Conservation (phyloP, 2,329 filamentous ascomycete species). For the Orbilia oligospora region DNA sequence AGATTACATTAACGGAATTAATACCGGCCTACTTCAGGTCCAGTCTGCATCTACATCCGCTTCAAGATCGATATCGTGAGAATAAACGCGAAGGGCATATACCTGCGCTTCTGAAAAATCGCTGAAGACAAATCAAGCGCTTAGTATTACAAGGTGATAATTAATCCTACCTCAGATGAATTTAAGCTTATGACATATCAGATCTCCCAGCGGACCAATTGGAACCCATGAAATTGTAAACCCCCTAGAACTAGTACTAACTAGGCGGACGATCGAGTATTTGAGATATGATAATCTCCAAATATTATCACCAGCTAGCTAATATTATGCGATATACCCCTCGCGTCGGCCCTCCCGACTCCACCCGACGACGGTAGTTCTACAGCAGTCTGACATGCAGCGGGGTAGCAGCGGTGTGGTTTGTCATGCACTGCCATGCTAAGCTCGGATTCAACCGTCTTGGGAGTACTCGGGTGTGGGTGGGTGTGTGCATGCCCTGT, state of each 20-base stretch:
- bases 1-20: not conserved
- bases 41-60: not conserved
- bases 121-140: not conserved
- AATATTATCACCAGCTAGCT: too few relatives aligned
- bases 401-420: not conserved
- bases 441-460: not conserved
- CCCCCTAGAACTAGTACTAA: too few relatives aligned
- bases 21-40: not conserved
- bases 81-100: not conserved
- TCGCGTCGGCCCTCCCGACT: too few relatives aligned
- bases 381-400: conserved; percentile 9
- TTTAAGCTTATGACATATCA: not conserved
- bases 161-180: not conserved
- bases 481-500: too few relatives aligned
- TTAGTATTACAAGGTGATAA: not conserved
- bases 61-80: not conserved
- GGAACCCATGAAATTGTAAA: not conserved
- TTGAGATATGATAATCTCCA: too few relatives aligned
- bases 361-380: not conserved
- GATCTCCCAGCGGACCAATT: not conserved
- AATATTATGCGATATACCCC: too few relatives aligned
- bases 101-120: not conserved
- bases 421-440: conserved; percentile 7
- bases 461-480: not conserved
- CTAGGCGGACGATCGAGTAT: not conserved